These are phyloP conservation scores for Psilocybe sp. DNA, from an alignment of 768 basidiomycete species.

Conservation along the genomic window DNA sequence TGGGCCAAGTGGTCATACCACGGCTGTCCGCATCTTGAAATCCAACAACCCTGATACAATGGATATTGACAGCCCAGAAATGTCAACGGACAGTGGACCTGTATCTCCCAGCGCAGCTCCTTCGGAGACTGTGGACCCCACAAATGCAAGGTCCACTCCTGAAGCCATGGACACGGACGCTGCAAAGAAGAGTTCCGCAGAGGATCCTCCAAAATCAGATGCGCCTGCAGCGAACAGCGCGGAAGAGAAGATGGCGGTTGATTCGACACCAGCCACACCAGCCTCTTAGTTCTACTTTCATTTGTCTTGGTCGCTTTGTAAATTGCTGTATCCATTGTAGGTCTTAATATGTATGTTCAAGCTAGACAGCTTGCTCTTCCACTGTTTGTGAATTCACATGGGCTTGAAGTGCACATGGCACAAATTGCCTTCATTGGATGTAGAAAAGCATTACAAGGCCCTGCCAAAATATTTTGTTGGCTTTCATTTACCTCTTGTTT, in stretches of 20 bases:
- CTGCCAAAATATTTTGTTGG: no score
- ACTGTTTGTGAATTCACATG: slow-evolving; percentile 3
- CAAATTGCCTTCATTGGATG: background rate
- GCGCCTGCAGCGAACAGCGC: background rate
- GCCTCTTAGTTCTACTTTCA: slow-evolving; percentile 7
- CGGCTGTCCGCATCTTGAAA: slow-evolving; percentile 42
- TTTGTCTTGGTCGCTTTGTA: slow-evolving; percentile 10
- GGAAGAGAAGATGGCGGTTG: slow-evolving; percentile 20
- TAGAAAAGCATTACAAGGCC: no score
- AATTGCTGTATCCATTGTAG: slow-evolving; percentile 13
- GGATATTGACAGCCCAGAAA: slow-evolving; percentile 39
- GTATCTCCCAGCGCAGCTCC: no score
- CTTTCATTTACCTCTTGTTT: no score
- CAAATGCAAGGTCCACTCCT: background rate
- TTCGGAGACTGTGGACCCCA: no score
- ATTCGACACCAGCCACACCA: slow-evolving; percentile 3
- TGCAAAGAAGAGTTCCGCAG: background rate
- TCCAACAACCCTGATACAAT: slow-evolving; percentile 24
- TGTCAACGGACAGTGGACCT: slow-evolving; percentile 23
- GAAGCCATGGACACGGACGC: background rate
- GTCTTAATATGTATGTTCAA: background rate
- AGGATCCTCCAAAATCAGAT: background rate
- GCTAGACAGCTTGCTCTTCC: background rate
- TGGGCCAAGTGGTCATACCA: slow-evolving; percentile 71
- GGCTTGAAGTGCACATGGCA: background rate